A percentile compares a stretch with the other conserved stretches of the same genome.
phyloP scores from a whole-genome alignment of 176 grass and related monocot genomes.

The Triticum monococcum region DNA sequence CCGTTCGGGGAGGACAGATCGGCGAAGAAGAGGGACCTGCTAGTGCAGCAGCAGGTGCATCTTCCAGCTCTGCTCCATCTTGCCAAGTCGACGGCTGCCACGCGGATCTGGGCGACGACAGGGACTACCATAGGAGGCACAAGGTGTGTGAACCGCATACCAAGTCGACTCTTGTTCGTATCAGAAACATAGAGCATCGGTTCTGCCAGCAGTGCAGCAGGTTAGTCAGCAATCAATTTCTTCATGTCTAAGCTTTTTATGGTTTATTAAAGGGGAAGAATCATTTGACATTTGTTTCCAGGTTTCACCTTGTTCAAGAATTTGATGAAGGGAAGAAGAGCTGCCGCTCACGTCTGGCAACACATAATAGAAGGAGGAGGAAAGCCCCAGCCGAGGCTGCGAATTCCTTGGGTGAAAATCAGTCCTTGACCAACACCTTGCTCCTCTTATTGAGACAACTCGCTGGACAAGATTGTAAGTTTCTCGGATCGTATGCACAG shows the following conservation, averaged over 20 bases:
- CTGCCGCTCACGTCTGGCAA: slow-evolving; percentile 67
- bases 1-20: slow-evolving; percentile 24
- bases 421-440: slow-evolving; percentile 40
- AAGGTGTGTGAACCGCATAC: slow-evolving; percentile 81
- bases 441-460: slow-evolving; percentile 67
- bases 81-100: slow-evolving; percentile 82
- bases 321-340: slow-evolving; percentile 94
- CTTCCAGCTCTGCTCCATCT: slow-evolving; percentile 24
- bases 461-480: slow-evolving; percentile 72
- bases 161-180: slow-evolving; percentile 40
- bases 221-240: slow-evolving; percentile 45
- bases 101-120: slow-evolving; percentile 35
- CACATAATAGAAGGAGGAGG: slow-evolving; percentile 75
- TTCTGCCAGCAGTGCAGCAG: slow-evolving; percentile 98
- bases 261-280: neutral
- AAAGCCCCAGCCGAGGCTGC: slow-evolving; percentile 45
- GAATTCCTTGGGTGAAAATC: slow-evolving; percentile 40
- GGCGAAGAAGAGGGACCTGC: slow-evolving; percentile 33
- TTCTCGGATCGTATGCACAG: neutral
- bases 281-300: slow-evolving; percentile 22
- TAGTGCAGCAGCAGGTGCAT: slow-evolving; percentile 35
- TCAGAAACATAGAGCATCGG: slow-evolving; percentile 51
- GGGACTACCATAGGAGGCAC: slow-evolving; percentile 85
- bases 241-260: slow-evolving; percentile 7
- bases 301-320: slow-evolving; percentile 88